Evolutionary conservation across 345 rosid genomes (phyloP), one percentile per base, ranked within the genome.

Genomic region (Microthlaspi erraticum): DNA sequence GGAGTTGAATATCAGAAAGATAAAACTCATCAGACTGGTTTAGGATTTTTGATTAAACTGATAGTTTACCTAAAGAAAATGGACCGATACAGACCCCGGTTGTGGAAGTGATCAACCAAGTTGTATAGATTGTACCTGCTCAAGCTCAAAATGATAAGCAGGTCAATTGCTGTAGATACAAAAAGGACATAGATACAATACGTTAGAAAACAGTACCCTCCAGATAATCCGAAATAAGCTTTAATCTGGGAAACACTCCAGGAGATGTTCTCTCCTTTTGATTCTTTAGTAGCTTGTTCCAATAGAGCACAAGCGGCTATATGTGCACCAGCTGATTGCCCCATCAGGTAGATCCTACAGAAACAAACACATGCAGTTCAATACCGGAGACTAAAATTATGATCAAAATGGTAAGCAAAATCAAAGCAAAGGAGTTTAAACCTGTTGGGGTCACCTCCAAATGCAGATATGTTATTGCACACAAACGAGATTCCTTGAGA

Each of bases 271-370:
- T 91, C 96, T 70, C 82, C 84, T 51, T 66, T 68, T 49, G 87
- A 80, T 85, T 93, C 97, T 81, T 86, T 91, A 61, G 85, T 77
- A 61, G 97, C 93, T 83, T 93, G 99, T 67, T 94, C 92, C 77
- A 94, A 59, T 13, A 94, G 87, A 74, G 83, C 83, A 80, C 99
- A 91, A 26, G 93, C 88, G 60, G 98, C 85, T 65, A 94, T 89
- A 78, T 94, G 99, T 42, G 96, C 98, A 57, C 98, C 99, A 60
- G 99, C 99, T 50, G 98, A 94, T 79, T 94, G 99, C 20, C 99
- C 99, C 99, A 89, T 91, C 60, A 94, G 77, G 79, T 86, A 94
- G 72, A 91, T 83, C 88, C 99, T 91, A 72, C 54, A 70, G 74
- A 65, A 8, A 64, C 68, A 44, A 29, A 44, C 54, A 64, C 20